These are phyloP conservation scores for Neonectria magnoliae DNA, from an alignment of 2,329 filamentous ascomycete species.

Conservation along the genomic window DNA sequence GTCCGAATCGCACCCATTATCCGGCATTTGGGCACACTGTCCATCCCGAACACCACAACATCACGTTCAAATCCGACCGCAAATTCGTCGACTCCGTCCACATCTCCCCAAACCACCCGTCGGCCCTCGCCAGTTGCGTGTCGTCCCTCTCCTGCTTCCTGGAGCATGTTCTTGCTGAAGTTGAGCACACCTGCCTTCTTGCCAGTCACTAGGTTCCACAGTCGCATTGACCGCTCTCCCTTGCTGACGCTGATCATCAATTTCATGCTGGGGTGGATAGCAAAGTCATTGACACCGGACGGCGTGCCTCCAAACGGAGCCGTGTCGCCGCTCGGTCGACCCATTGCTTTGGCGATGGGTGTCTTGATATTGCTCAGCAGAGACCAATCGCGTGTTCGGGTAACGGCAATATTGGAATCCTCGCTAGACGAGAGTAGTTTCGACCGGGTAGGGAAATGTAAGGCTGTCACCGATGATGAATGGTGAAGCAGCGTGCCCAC, in stretches of 20 bases:
- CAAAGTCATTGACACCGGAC: slow-evolving; percentile 92
- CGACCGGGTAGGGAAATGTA: slow-evolving; percentile 84
- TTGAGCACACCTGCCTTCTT: slow-evolving; percentile 94
- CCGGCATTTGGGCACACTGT: slow-evolving; percentile 82
- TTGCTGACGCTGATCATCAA: slow-evolving; percentile 93
- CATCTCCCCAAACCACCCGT: slow-evolving; percentile 80
- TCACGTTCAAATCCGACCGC: slow-evolving; percentile 90
- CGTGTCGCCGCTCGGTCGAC: slow-evolving; percentile 89
- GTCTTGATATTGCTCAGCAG: slow-evolving; percentile 89
- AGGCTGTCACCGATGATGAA: slow-evolving; percentile 79
- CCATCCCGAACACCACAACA: slow-evolving; percentile 85
- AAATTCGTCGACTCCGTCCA: slow-evolving; percentile 80
- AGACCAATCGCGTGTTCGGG: slow-evolving; percentile 88
- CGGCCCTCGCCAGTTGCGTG: slow-evolving; percentile 84
- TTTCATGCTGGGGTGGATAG: slow-evolving; percentile 95
- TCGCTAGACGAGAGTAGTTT: slow-evolving; percentile 91
- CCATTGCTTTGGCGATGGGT: slow-evolving; percentile 81
- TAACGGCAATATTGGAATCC: slow-evolving; percentile 91
- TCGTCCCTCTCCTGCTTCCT: slow-evolving; percentile 79
- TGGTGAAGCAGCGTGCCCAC: slow-evolving; percentile 90
- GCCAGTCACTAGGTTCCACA: slow-evolving; percentile 97
- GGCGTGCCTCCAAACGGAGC: slow-evolving; percentile 83
- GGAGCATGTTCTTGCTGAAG: slow-evolving; percentile 78
- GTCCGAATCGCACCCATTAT: slow-evolving; percentile 74
- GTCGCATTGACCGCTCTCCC: slow-evolving; percentile 88